Evolutionary conservation across 495 filamentous ascomycete species (phyloP).

Genomic region (Aspergillus haitiensis): DNA sequence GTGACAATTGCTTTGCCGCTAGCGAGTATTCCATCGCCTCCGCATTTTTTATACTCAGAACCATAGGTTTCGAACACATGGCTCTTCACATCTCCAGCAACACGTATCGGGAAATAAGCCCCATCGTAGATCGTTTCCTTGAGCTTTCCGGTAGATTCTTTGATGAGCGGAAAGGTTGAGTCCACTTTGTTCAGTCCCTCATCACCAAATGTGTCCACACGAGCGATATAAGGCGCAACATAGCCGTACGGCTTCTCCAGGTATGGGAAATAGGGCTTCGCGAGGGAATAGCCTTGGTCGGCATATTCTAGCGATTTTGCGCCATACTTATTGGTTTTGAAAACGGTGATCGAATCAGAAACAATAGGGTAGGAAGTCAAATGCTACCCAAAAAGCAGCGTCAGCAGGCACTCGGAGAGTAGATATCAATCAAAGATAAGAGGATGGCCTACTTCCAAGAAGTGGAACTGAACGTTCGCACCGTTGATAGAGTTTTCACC

Average conservation of each 20-base stretch:
- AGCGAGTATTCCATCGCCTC: slow-evolving; percentile 64
- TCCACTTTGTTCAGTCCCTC: slow-evolving; percentile 73
- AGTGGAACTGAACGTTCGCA: slow-evolving; percentile 63
- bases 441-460: slow-evolving; percentile 58
- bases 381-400: slow-evolving; percentile 55
- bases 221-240: slow-evolving; percentile 77
- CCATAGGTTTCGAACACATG: slow-evolving; percentile 73
- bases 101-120: slow-evolving; percentile 64
- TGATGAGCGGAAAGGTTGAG: slow-evolving; percentile 77
- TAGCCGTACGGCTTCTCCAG: slow-evolving; percentile 72
- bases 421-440: slow-evolving; percentile 1
- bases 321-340: slow-evolving; percentile 78
- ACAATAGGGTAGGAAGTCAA: slow-evolving; percentile 82
- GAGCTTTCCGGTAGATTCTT: slow-evolving; percentile 80
- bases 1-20: slow-evolving; percentile 73
- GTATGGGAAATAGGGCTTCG: slow-evolving; percentile 75
- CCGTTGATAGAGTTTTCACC: slow-evolving; percentile 61
- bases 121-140: slow-evolving; percentile 61
- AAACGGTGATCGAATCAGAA: slow-evolving; percentile 70
- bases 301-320: slow-evolving; percentile 74
- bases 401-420: slow-evolving; percentile 10
- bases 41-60: slow-evolving; percentile 74
- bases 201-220: slow-evolving; percentile 79
- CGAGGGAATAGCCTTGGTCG: slow-evolving; percentile 66
- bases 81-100: slow-evolving; percentile 67